Evolutionary conservation across 1,284 basidiomycete species (phyloP), one percentile per base, ranked within the genome.

Genomic region (Trichosporon inkin): DNA sequence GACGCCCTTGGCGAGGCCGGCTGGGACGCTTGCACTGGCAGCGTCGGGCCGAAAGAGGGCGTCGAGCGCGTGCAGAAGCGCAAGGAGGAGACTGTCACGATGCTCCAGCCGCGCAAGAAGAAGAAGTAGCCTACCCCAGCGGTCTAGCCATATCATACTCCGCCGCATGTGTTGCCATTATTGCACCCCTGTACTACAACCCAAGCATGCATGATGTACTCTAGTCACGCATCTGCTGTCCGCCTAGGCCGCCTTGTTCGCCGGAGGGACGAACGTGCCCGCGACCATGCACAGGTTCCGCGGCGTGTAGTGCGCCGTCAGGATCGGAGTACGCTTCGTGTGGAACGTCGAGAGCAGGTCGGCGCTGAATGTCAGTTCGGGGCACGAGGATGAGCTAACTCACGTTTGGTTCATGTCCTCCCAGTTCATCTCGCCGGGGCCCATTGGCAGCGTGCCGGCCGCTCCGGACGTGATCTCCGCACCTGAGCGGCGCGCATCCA

Each of bases 251-350:
- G 41, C 44, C 60, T 61, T 61, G 62, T 61, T 70, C 38, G 72
- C 69, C 17, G 73, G 74, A 4, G 74, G 73, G n/a, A 73, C 60
- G 55, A 74, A 78, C n/a, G 68, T 67, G 2, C 95, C 95, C 10
- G 90, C 89, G 19, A 89, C 90, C 62, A 99, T 80, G 76, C 92
- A 95, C 38, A 99, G 82, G 78, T 99, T 99, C 28, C 95, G 84
- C 20, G 92, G 86, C 8, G 95, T 98, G 71, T 98, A 95, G 68
- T 96, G 91, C 11, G 95, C 87, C 71, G 94, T 88, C 52, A 86
- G 85, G 64, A 98, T 85, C 0, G 95, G 92, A 38, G 96, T 98
- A 61, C 92, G 85, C 80, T 98, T 99, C 22, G 96, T 99, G 5
- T 89, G 88, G 77, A 93, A 95, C 0, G 93, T 95, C 1, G 89